A percentile compares a stretch with the other conserved stretches of the same genome.
Conservation (phyloP, 2,329 filamentous ascomycete genomes). For the Rhynchosporium agropyri region DNA sequence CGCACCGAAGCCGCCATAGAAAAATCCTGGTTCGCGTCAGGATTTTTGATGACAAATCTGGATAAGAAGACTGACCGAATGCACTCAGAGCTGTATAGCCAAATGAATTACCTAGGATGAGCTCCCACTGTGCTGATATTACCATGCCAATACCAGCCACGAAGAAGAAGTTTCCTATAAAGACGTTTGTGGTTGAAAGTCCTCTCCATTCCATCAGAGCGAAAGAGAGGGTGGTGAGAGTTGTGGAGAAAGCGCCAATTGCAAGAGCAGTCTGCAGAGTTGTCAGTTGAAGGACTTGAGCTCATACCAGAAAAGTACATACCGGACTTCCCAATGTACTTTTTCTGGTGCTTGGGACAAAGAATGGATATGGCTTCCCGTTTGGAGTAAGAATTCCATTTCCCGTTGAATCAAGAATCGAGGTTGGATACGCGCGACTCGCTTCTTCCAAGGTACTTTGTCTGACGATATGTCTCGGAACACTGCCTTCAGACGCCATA, state of each 20-base stretch:
- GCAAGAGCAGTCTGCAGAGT: conserved; percentile 49
- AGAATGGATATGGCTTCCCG: conserved; percentile 26
- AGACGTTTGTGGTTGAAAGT: not conserved
- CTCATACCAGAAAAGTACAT: not conserved
- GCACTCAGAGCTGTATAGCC: conserved; percentile 57
- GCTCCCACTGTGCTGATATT: conserved; percentile 58
- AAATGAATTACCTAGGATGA: conserved; percentile 55
- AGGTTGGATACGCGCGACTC: conserved; percentile 22
- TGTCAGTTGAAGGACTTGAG: not conserved
- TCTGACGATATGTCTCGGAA: conserved; percentile 24
- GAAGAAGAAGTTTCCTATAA: not conserved
- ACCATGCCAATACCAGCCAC: conserved; percentile 53
- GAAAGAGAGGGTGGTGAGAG: conserved; percentile 55
- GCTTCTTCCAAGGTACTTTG: conserved; percentile 28
- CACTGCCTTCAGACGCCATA: conserved; percentile 27
- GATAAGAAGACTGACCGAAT: conserved; percentile 46
- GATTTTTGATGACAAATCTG: not conserved
- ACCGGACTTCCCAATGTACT: conserved; percentile 37
- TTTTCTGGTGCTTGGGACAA: conserved; percentile 29
- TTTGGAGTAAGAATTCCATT: conserved; percentile 11
- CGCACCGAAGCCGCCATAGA: conserved; percentile 53
- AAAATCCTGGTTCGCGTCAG: conserved; percentile 44
- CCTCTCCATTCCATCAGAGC: conserved; percentile 59
- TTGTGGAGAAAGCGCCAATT: conserved; percentile 57
- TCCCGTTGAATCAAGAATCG: conserved; percentile 21